A percentile compares a stretch with the other conserved stretches of the same genome.
Evolutionary conservation across 2,329 filamentous ascomycete genomes (phyloP).

Genomic region (Cordyceps militaris): DNA sequence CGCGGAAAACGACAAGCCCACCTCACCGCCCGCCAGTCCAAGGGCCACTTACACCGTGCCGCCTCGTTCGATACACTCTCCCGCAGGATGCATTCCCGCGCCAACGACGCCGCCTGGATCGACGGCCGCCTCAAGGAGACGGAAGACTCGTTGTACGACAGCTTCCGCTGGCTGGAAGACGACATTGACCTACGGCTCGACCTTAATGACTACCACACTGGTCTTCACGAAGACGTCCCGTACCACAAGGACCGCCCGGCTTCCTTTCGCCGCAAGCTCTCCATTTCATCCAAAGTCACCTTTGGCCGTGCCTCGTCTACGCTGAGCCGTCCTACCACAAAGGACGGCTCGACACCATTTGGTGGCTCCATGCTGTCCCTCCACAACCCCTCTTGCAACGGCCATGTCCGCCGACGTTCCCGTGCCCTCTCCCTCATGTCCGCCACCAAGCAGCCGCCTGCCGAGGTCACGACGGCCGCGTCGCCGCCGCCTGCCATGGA

Average conservation of each 20-base stretch:
- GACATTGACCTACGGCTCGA: slow-evolving; percentile 61
- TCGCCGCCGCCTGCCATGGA: slow-evolving; percentile 47
- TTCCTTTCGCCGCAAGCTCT: slow-evolving; percentile 65
- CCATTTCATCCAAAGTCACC: slow-evolving; percentile 57
- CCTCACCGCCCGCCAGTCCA: slow-evolving; percentile 7
- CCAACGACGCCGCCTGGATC: slow-evolving; percentile 16
- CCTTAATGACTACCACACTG: slow-evolving; percentile 64
- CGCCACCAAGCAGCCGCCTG: slow-evolving; percentile 32
- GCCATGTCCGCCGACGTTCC: slow-evolving; percentile 44
- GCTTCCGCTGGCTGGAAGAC: slow-evolving; percentile 68
- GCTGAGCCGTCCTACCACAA: slow-evolving; percentile 40
- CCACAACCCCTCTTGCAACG: slow-evolving; percentile 20
- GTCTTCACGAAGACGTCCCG: slow-evolving; percentile 44
- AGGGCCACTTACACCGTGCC: slow-evolving; percentile 4
- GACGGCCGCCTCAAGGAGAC: slow-evolving; percentile 23
- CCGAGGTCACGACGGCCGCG: slow-evolving; percentile 18
- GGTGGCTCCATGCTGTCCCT: slow-evolving; percentile 17
- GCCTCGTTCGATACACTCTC: slow-evolving; percentile 9
- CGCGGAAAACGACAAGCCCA: slow-evolving; percentile 21
- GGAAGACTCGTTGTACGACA: slow-evolving; percentile 55
- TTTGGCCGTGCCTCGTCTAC: slow-evolving; percentile 50
- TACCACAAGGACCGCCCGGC: slow-evolving; percentile 42
- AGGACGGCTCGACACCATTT: slow-evolving; percentile 27
- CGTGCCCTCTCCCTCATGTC: slow-evolving; percentile 48
- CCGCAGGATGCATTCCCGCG: slow-evolving; percentile 21